These are phyloP conservation scores for Vigna nakashimae DNA, from an alignment of 306 rosid genomes.

Conservation along the genomic window DNA sequence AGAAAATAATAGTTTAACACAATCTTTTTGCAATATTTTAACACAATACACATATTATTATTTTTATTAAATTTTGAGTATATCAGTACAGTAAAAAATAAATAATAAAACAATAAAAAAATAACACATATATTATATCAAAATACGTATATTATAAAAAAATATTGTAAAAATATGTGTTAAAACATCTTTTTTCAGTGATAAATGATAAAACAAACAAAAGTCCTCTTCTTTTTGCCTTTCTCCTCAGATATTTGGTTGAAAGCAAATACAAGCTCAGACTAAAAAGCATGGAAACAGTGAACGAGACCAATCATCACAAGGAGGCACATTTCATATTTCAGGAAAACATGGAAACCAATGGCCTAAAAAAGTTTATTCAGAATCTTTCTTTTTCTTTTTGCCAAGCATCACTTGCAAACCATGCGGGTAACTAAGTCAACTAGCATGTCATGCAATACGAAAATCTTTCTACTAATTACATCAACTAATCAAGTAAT, in stretches of 20 bases:
- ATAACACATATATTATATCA: no score
- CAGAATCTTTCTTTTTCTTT: neutral
- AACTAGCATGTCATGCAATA: slow-evolving; percentile 25
- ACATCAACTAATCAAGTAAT: slow-evolving; percentile 22
- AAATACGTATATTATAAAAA: no score
- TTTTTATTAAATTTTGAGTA: no score
- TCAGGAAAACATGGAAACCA: neutral
- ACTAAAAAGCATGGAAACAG: slow-evolving; percentile 27
- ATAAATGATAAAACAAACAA: neutral
- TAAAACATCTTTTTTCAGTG: no score
- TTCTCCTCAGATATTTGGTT: neutral
- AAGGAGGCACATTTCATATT: neutral
- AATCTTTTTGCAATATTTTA: no score
- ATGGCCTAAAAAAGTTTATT: neutral
- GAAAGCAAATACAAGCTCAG: slow-evolving; percentile 28
- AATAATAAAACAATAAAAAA: no score
- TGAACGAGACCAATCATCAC: slow-evolving; percentile 38
- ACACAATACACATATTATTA: no score
- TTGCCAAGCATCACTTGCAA: neutral
- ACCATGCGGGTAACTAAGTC: neutral
- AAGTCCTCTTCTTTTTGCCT: neutral
- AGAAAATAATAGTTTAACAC: no score
- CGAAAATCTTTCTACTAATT: neutral
- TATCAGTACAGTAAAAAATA: no score
- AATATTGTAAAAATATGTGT: no score